Base-by-base conservation (phyloP, 2,329 filamentous ascomycete species). In the Monilinia fructigena region DNA sequence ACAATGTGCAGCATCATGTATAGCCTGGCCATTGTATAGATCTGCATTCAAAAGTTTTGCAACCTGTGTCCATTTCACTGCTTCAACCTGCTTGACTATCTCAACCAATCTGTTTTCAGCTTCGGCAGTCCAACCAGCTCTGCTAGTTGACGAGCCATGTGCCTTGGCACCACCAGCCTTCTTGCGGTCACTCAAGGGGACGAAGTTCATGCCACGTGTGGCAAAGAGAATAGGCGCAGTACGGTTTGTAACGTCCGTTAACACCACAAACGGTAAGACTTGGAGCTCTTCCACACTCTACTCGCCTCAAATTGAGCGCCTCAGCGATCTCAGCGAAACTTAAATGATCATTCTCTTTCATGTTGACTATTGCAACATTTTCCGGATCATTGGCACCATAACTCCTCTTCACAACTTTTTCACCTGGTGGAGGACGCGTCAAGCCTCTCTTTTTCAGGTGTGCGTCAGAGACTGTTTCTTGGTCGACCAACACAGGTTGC, bases 331-430 rank as follows among this genome's bases (percentile, higher is more conserved):
- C 61, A 0, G 38, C n/a, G 23, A 74, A 76, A 5, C 53, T 50
- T 35, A 68, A 28, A 14, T 59, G 56, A 3, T 69, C 55, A 5
- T 66, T 68, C 26, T 76, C 75, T 20, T 70, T 69, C 63, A 74
- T 50, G 20, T 76, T 72, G 65, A 76, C 72, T 48, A 76, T 76
- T 1, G 28, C 55, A 14, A 76, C 70, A 23, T 76, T 76, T 52
- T 75, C 75, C 0, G 75, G 75, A 42, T 76, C 74, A 28, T 71
- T 75, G 0, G 71, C 74, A 11, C 75, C 75, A 47, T 71, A 72
- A 42, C 69, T 72, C 42, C 74, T 67, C 65, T 72, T 72, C 60
- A 67, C 68, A 35, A 73, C 63, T 38, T 66, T 68, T 5, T 68
- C 67, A 18, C 59, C 62, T 0, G 67, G 60, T 1, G 63, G 55